Percentiles rank a stretch among this genome's conserved stretches.
These are phyloP conservation scores for Liquidambar formosana DNA, from an alignment of 164 flowering plant genomes.

Conservation along the genomic window DNA sequence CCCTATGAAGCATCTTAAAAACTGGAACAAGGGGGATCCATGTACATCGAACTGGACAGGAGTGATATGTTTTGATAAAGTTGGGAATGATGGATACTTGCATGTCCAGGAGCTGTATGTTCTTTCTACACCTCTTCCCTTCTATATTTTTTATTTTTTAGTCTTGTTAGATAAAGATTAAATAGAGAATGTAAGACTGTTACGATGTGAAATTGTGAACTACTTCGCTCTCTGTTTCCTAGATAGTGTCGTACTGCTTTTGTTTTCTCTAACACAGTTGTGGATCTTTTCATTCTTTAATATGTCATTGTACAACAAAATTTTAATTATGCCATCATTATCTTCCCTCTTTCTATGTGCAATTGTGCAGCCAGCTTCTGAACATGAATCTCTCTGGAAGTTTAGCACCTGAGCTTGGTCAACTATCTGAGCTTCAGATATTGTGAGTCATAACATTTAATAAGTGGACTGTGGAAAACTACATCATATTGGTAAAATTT, in stretches of 20 bases:
- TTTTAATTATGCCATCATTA: background rate
- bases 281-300: background rate
- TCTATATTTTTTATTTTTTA: background rate
- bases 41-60: conserved; percentile 82
- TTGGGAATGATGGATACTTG: conserved; percentile 51
- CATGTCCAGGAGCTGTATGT: conserved; percentile 71
- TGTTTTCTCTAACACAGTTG: background rate
- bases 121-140: background rate
- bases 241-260: background rate
- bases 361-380: conserved; percentile 64
- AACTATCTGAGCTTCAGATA: conserved; percentile 39
- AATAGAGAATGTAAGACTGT: background rate
- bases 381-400: conserved; percentile 64
- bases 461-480: background rate
- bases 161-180: background rate
- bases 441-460: conserved; percentile 47
- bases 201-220: background rate
- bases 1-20: conserved; percentile 44
- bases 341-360: conserved; percentile 10
- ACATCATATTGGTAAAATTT: background rate
- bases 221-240: background rate
- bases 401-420: conserved; percentile 65
- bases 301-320: background rate
- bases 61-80: conserved; percentile 45
- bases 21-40: conserved; percentile 76